These are phyloP conservation scores for Dioscorea alata DNA, from an alignment of 106 monocot genomes.

Conservation along the genomic window DNA sequence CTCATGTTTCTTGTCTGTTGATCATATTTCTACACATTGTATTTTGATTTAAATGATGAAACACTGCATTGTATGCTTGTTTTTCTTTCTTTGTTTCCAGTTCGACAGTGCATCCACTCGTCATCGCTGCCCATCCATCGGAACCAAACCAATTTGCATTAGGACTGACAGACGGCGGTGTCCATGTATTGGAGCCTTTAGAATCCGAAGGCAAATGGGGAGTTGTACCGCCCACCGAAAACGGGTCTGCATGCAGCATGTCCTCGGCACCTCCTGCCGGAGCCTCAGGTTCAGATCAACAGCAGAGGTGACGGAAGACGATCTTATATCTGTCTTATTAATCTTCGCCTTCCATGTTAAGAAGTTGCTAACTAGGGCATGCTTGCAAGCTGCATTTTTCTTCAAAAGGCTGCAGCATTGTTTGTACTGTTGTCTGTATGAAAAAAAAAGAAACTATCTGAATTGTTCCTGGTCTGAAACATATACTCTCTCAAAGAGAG, in stretches of 20 bases:
- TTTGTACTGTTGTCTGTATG: neutral
- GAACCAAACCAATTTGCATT: constrained; percentile 81
- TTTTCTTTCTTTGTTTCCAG: constrained; percentile 17
- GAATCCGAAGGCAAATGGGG: constrained; percentile 96
- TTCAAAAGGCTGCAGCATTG: neutral
- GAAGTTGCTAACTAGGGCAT: neutral
- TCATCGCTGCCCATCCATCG: constrained; percentile 77
- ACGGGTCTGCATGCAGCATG: constrained; percentile 54
- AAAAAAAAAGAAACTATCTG: too few species aligned
- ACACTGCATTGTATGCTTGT: neutral
- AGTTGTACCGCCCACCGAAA: constrained; percentile 52
- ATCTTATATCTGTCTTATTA: neutral
- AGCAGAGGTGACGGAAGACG: constrained; percentile 29
- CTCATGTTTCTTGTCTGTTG: too few species aligned
- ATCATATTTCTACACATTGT: too few species aligned
- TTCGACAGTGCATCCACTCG: constrained; percentile 47
- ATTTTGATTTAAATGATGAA: too few species aligned
- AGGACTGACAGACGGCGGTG: constrained; percentile 75
- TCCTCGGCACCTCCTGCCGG: constrained; percentile 39
- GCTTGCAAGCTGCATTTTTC: neutral
- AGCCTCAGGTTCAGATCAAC: constrained; percentile 62
- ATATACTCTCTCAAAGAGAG: too few species aligned
- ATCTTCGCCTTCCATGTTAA: neutral
- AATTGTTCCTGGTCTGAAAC: too few species aligned
- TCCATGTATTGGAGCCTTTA: constrained; percentile 75